Conservation (phyloP, 306 rosid species). For the Quercus engelmannii region DNA sequence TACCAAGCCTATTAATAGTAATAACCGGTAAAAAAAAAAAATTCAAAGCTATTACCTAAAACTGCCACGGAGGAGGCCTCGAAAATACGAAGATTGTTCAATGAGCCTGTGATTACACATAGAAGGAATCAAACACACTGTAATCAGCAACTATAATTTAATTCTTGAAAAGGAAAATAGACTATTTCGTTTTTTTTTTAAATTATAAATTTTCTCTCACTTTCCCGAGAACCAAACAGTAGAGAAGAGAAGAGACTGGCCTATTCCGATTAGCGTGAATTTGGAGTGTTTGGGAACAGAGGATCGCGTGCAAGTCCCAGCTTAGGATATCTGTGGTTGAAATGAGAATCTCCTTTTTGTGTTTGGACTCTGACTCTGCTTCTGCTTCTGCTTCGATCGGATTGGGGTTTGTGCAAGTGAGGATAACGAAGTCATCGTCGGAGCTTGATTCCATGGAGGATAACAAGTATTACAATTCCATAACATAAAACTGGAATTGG, state of each 20-base stretch:
- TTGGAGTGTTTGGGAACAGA: constrained; percentile 32
- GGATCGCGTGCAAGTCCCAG: constrained; percentile 51
- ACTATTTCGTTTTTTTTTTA: no score
- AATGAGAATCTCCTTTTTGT: constrained; percentile 25
- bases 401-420: constrained; percentile 36
- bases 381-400: constrained; percentile 6
- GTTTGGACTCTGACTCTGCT: neutral
- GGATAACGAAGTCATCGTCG: constrained; percentile 38
- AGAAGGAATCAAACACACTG: neutral
- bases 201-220: neutral
- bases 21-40: neutral
- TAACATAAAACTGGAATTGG: no score
- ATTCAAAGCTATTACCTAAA: constrained; percentile 46
- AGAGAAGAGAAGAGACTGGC: constrained; percentile 15
- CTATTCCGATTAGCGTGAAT: constrained; percentile 47
- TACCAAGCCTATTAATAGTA: no score
- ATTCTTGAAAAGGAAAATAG: neutral
- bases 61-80: constrained; percentile 61
- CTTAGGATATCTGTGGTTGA: constrained; percentile 33
- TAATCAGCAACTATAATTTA: neutral
- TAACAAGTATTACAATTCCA: neutral
- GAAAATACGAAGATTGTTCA: constrained; percentile 58
- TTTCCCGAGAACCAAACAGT: constrained; percentile 16
- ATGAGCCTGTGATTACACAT: constrained; percentile 43
- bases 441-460: constrained; percentile 40